phyloP scores from a whole-genome alignment of 1,139 yeast genomes.

The Suhomyces yuchorum region DNA sequence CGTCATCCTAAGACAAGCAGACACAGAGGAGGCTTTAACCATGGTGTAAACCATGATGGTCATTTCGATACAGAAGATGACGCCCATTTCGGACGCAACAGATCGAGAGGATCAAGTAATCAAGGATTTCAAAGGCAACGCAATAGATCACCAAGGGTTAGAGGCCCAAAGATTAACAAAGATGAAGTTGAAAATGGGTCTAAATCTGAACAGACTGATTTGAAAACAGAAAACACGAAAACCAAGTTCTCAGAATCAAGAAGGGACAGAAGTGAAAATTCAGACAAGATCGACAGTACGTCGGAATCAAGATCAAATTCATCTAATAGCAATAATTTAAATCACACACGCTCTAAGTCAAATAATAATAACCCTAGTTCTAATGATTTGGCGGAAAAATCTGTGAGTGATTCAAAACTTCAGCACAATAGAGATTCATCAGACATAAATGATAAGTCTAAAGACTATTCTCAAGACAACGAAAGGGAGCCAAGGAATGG shows the following conservation, averaged over 20 bases:
- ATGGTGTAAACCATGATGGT: neutral
- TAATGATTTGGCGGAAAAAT: neutral
- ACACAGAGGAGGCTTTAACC: neutral
- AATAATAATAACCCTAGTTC: neutral
- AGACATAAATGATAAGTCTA: neutral
- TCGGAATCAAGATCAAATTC: neutral
- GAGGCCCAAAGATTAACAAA: neutral
- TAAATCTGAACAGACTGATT: neutral
- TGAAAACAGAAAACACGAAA: neutral
- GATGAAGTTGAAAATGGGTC: slow-evolving; percentile 1
- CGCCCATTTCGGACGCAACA: neutral
- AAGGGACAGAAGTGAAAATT: slow-evolving; percentile 11
- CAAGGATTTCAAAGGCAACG: neutral
- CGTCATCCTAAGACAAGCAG: slow-evolving; percentile 4
- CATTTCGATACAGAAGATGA: neutral
- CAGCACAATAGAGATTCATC: neutral
- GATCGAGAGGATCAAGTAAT: slow-evolving; percentile 5
- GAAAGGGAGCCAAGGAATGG: slow-evolving; percentile 3
- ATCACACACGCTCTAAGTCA: neutral
- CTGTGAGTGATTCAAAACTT: neutral
- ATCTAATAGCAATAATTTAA: neutral
- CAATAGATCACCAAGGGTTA: slow-evolving; percentile 7
- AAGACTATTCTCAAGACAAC: slow-evolving; percentile 6
- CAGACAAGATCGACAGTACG: neutral
- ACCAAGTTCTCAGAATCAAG: slow-evolving; percentile 6